Base-by-base conservation (phyloP, 2,329 filamentous ascomycete species). In the Claviceps pusilla region DNA sequence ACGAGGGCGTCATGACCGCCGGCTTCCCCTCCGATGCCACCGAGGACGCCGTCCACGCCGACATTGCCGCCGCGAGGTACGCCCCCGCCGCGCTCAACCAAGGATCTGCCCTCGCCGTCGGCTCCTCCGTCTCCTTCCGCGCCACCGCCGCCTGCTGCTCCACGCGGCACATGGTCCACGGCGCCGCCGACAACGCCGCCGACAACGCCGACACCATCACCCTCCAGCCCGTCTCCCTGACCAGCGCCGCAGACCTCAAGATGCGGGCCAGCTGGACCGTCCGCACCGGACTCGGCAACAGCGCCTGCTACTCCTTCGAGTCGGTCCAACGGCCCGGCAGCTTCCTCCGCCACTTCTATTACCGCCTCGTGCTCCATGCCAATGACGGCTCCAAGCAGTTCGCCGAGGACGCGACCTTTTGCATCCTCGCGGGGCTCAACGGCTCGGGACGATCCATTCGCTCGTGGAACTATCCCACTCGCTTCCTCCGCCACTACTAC, bases 1-100 rank as follows among this genome's bases (percentile, higher is more conserved):
- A 84, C 64, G 81, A 84, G 65, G 81, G 80, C 29, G 79, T 77
- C 29, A 81, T 84, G 78, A 83, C 79, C 14, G 66, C 71, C 0
- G 79, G 79, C 0, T 84, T 82, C 59, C 80, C 81, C 0, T 73
- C 76, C 2, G 79, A 84, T 57, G 73, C 70, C 11, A 78, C 74
- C 3, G 81, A 84, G 64, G 72, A 74, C 63, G 63, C 71, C 0
- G 78, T 83, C 0, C 79, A 82, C 64, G 78, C 76, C 51, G 70
- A 84, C 60, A 77, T 84, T 55, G 78, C 78, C 42, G 24, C 35
- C 37, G 54, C 45, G n/a, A 24, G 31, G 6, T 55, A 55, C 39
- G 39, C 43, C 37, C 0, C 60, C 7, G 61, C 67, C 0, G 71
- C 75, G 0, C 59, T 80, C 55, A 74, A 66, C 50, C 76, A 72